Evolutionary conservation across 768 basidiomycete species (phyloP).

Genomic region (Suillus alpinus): DNA sequence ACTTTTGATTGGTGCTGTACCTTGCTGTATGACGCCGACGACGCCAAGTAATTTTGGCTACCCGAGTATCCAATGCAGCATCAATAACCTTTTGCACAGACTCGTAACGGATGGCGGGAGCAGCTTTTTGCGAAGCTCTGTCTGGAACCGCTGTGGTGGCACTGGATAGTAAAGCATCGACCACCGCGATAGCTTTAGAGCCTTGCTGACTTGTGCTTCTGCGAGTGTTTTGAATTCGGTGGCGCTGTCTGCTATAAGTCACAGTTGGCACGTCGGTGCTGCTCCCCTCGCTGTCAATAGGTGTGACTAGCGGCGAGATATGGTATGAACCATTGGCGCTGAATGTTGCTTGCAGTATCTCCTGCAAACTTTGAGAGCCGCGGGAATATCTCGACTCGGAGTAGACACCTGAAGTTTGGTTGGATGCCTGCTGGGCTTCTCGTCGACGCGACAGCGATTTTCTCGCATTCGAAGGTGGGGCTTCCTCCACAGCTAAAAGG

Average conservation of each 20-base stretch:
- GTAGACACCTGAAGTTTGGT: neutral
- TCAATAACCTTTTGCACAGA: neutral
- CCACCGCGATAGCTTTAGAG: neutral
- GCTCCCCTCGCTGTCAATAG: neutral
- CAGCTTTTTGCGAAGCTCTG: neutral
- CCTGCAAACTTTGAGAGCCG: neutral
- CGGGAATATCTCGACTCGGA: neutral
- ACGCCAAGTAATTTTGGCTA: constrained; percentile 1
- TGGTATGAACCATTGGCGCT: neutral
- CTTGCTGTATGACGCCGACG: neutral
- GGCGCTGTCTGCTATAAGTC: neutral
- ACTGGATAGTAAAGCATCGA: neutral
- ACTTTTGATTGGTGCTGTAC: neutral
- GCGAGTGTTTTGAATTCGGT: neutral
- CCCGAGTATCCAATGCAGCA: constrained; percentile 6
- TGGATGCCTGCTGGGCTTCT: neutral
- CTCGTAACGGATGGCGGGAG: neutral
- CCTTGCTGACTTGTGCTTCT: neutral
- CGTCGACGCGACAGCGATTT: neutral
- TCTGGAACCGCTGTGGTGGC: neutral
- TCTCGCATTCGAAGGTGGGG: neutral
- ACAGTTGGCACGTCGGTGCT: neutral
- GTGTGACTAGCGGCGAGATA: neutral
- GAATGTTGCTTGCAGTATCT: neutral
- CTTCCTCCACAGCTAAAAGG: neutral